Base-by-base conservation (phyloP, 2,329 filamentous ascomycete species). In the Aspergillus fumigatus region DNA sequence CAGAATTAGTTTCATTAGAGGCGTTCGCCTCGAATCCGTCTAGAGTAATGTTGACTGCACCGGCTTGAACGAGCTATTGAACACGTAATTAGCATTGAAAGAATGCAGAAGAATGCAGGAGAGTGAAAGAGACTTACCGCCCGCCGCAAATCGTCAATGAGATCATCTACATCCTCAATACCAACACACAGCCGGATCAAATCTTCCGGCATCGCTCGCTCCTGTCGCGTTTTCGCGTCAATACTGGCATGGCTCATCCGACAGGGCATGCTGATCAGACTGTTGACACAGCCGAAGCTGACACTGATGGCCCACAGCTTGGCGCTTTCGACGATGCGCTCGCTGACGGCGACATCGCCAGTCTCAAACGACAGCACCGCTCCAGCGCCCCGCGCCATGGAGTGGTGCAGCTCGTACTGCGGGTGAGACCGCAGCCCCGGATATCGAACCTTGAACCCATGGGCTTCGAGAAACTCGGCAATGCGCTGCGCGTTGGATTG, bases 191-290 rank as follows among this genome's bases (percentile, higher is more conserved):
- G 77, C 55, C 94, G 84, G 67, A 99, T 97, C 59, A 99, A 88
- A 73, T 99, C 94, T 76, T 99, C 94, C 10, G 94, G 94, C 86
- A 99, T 89, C 62, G 93, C 88, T 62, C 92, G 84, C 77, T 96
- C 92, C 67, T 85, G 82, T 65, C 94, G 82, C 52, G 92, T 97
- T 79, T 96, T 96, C 57, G 92, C 90, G 71, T 97, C 94, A 69
- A 99, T 99, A 71, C 91, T 96, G 41, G 94, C 94, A 76, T 99
- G 94, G 76, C 93, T 97, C 95, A 99, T 99, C 69, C 93, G 92
- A 78, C 94, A 99, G 8, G 94, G 93, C 93, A 99, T 97, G 78
- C 92, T 97, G 75, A 99, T 99, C 73, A 99, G 79, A 72, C 90
- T 96, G 79, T 99, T 99, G 63, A 99, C 94, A 73, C 94, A 97